Evolutionary conservation across 2,329 filamentous ascomycete genomes (phyloP).

Genomic region (Neonectria sp.): DNA sequence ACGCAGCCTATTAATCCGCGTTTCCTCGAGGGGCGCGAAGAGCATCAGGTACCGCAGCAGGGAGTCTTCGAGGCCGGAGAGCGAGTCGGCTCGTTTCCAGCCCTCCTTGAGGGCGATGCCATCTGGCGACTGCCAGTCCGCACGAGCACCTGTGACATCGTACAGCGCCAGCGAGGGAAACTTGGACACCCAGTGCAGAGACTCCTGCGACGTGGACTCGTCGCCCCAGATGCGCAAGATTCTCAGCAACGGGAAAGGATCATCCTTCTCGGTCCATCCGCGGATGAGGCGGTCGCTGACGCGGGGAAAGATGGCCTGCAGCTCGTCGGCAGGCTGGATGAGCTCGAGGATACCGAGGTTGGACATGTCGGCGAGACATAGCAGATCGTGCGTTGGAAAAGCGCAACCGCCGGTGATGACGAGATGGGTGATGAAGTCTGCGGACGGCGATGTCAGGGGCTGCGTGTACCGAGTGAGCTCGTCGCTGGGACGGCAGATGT

Average conservation of each 20-base stretch:
- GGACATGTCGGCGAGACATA: slow-evolving; percentile 58
- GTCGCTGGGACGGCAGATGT: slow-evolving; percentile 55
- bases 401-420: slow-evolving; percentile 55
- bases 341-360: slow-evolving; percentile 66
- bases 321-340: slow-evolving; percentile 54
- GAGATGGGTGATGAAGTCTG: slow-evolving; percentile 59
- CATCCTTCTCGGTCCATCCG: slow-evolving; percentile 59
- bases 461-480: slow-evolving; percentile 54
- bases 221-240: slow-evolving; percentile 63
- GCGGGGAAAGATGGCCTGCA: slow-evolving; percentile 51
- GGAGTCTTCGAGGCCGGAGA: slow-evolving; percentile 49
- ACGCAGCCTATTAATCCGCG: slow-evolving; percentile 39
- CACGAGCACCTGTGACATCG: slow-evolving; percentile 56
- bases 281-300: slow-evolving; percentile 63
- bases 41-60: slow-evolving; percentile 55
- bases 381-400: slow-evolving; percentile 57
- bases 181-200: slow-evolving; percentile 57
- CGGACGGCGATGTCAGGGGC: slow-evolving; percentile 54
- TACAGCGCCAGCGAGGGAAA: slow-evolving; percentile 64
- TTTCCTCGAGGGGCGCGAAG: slow-evolving; percentile 50
- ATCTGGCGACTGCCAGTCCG: slow-evolving; percentile 54
- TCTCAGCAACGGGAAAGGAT: slow-evolving; percentile 63
- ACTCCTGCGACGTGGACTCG: slow-evolving; percentile 55
- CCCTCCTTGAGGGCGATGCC: slow-evolving; percentile 47
- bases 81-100: slow-evolving; percentile 52